Evolutionary conservation across 2,329 filamentous ascomycete species (phyloP).

Genomic region (Fusarium albosuccineum): DNA sequence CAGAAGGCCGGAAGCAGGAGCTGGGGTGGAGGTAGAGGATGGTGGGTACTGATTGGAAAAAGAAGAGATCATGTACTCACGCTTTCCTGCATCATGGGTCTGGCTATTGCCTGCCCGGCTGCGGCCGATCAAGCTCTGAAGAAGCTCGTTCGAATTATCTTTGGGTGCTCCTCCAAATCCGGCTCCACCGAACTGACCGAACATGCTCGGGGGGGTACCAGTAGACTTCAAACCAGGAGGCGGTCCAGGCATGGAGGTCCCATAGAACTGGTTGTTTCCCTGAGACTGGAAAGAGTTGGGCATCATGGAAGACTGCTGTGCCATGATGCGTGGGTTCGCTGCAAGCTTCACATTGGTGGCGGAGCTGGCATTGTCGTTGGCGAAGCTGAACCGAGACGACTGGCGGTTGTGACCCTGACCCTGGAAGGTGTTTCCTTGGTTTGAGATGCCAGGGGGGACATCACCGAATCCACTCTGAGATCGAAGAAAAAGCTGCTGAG

Average conservation of each 20-base stretch:
- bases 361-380: slow-evolving; percentile 74
- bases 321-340: slow-evolving; percentile 85
- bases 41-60: slow-evolving; percentile 88
- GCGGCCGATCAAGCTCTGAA: slow-evolving; percentile 85
- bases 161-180: slow-evolving; percentile 78
- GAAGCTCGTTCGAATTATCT: slow-evolving; percentile 73
- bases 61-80: slow-evolving; percentile 98
- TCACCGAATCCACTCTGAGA: slow-evolving; percentile 71
- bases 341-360: slow-evolving; percentile 77
- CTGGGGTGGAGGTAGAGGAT: slow-evolving; percentile 84
- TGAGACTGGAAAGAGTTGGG: slow-evolving; percentile 72
- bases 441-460: slow-evolving; percentile 70
- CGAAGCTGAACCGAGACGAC: slow-evolving; percentile 88
- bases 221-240: slow-evolving; percentile 96
- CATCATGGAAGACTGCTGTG: slow-evolving; percentile 90
- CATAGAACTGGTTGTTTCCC: slow-evolving; percentile 79
- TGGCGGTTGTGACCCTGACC: slow-evolving; percentile 81
- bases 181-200: slow-evolving; percentile 86
- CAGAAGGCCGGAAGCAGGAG: slow-evolving; percentile 91
- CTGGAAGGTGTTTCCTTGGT: slow-evolving; percentile 63
- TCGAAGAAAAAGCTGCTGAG: slow-evolving; percentile 80
- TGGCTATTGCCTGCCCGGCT: slow-evolving; percentile 76
- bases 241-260: slow-evolving; percentile 88
- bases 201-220: slow-evolving; percentile 94
- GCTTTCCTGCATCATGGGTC: slow-evolving; percentile 89